Percentiles rank a stretch among this genome's conserved stretches.
Evolutionary conservation across 1,284 basidiomycete species (phyloP).

Genomic region (Apiotrichum siamense): DNA sequence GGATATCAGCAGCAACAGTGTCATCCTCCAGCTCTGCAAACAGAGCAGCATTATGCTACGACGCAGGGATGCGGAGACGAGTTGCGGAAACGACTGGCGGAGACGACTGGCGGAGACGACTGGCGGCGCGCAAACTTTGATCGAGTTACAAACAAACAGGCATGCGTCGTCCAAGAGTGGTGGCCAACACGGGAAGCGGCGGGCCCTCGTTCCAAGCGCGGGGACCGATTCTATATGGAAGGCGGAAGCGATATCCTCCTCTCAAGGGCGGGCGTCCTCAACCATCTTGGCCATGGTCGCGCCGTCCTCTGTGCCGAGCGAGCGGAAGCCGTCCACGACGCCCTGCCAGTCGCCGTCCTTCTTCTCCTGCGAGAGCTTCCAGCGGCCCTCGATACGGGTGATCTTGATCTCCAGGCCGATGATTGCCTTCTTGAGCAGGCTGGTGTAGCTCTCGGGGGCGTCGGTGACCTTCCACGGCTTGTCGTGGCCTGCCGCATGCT

Average conservation of each 20-base stretch:
- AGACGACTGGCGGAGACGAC: too few relatives aligned
- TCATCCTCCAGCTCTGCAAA: too few relatives aligned
- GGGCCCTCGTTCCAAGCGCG: neutral
- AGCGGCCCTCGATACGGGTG: slow-evolving; percentile 43
- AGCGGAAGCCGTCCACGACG: slow-evolving; percentile 43
- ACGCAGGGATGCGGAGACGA: too few relatives aligned
- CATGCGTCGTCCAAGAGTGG: too few relatives aligned
- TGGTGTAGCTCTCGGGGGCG: slow-evolving; percentile 45
- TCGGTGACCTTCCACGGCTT: slow-evolving; percentile 44
- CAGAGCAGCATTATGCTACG: too few relatives aligned
- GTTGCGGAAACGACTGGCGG: too few relatives aligned
- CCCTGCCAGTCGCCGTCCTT: slow-evolving; percentile 42
- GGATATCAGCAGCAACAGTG: too few relatives aligned
- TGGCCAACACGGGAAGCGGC: too few relatives aligned
- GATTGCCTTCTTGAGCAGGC: slow-evolving; percentile 46
- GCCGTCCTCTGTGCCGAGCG: slow-evolving; percentile 28
- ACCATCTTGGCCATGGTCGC: slow-evolving; percentile 36
- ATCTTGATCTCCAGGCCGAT: slow-evolving; percentile 47
- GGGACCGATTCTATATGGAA: neutral
- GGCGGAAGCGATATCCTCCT: too few relatives aligned
- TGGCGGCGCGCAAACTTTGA: too few relatives aligned
- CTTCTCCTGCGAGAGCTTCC: slow-evolving; percentile 48
- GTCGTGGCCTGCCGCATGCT: slow-evolving; percentile 14
- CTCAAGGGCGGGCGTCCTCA: too few relatives aligned
- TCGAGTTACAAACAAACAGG: too few relatives aligned